Base-by-base conservation (phyloP, 257 asterid genomes). In the Nicotiana undulata region DNA sequence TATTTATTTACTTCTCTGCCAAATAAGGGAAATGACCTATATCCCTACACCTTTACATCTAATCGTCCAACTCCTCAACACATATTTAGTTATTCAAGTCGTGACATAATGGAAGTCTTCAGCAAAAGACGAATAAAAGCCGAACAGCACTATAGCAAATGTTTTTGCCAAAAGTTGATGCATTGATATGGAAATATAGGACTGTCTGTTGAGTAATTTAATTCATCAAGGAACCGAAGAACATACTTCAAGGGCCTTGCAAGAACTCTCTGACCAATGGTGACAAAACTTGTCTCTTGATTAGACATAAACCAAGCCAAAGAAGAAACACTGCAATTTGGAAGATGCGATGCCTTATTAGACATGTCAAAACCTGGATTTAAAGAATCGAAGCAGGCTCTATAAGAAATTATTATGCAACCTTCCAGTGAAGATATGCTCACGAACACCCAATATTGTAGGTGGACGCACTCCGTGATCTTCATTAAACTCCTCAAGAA, bases 301-400 rank as follows among this genome's bases (percentile, higher is more conserved):
- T 90, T 92, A 4, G 99, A 95, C 99, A 95, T 95, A 83, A 95
- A 95, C 97, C 98, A 92, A 88, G 99, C 99, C 94, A 95, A 86
- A 2, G 99, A 95, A 4, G 99, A 95, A 56, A 95, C 99, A 91
- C 99, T 95, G 96, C 87, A 87, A 72, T 79, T 51, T 87, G 85
- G 28, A 82, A 84, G 53, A 80, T 83, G 74, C 24, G 86, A 82
- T 58, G 67, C 24, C 9, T 56, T 52, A 58, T 89, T 53, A 86
- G 82, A 77, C 60, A 78, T 46, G 77, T 28, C 32, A 64, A 84
- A 60, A 53, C 55, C 61, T 34, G 60, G 76, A 75, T 58, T 51
- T 84, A 61, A 61, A 63, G 86, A 64, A 29, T 49, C 13, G 63
- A 34, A 79, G 51, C 49, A 20, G 75, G 76, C 52, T 66, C 31